Evolutionary conservation across 352 stramenopile genomes (phyloP).

Genomic region (Pythium monospermum): DNA sequence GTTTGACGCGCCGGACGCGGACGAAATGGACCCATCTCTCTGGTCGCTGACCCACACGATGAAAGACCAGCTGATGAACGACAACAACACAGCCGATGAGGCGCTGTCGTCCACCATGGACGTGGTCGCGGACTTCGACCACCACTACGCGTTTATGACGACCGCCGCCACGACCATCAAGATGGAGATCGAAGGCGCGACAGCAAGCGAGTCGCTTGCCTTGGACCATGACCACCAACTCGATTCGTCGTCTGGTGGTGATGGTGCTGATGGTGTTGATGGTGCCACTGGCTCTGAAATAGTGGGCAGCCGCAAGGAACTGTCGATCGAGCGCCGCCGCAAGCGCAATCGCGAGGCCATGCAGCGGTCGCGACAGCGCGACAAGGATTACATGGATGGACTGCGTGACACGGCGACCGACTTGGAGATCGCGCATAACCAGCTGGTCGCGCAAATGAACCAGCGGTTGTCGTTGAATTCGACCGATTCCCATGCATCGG

Average conservation of each 20-base stretch:
- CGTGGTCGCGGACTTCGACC: constrained; percentile 15
- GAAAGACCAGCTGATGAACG: background rate
- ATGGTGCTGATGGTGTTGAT: no score
- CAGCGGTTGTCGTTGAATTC: constrained; percentile 21
- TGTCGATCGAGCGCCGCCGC: constrained; percentile 40
- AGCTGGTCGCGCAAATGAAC: constrained; percentile 34
- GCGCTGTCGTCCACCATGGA: constrained; percentile 1
- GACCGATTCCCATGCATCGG: constrained; percentile 9
- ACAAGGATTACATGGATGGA: constrained; percentile 47
- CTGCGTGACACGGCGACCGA: constrained; percentile 27
- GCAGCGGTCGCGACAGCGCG: constrained; percentile 46
- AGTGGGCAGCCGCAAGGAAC: constrained; percentile 13
- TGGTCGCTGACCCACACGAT: constrained; percentile 8
- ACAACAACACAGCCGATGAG: background rate
- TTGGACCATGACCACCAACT: background rate
- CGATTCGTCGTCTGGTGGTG: background rate
- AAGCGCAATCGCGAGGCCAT: constrained; percentile 59
- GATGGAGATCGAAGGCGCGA: constrained; percentile 15
- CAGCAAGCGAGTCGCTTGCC: background rate
- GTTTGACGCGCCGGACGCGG: constrained; percentile 7
- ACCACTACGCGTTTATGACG: constrained; percentile 8
- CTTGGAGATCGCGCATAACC: constrained; percentile 31
- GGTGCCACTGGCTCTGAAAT: background rate
- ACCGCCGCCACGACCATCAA: constrained; percentile 13
- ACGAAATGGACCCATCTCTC: constrained; percentile 3